Percentiles rank a stretch among this genome's conserved stretches.
phyloP scores from a whole-genome alignment of 768 basidiomycete genomes.

The Lactarius tabidus region DNA sequence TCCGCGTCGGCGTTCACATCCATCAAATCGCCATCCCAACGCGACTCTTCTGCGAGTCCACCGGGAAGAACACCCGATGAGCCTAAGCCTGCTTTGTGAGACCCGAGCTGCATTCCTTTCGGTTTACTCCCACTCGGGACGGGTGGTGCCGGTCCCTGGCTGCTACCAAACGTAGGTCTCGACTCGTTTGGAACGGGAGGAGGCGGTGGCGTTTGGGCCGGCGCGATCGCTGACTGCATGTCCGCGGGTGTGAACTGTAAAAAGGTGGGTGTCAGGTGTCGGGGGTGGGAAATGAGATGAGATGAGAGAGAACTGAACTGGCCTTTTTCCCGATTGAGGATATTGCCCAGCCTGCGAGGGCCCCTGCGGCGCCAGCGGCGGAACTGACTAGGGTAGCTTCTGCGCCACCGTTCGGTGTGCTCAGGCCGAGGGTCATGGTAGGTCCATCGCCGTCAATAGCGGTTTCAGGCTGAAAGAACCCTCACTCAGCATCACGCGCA shows the following conservation, averaged over 20 bases:
- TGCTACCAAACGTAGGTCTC: conserved; percentile 5
- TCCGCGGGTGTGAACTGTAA: conserved; percentile 9
- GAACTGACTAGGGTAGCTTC: conserved; percentile 65
- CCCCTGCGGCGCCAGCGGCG: conserved; percentile 88
- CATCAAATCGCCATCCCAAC: conserved; percentile 68
- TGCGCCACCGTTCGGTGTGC: conserved; percentile 25
- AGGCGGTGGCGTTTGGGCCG: conserved; percentile 5
- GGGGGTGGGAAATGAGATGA: not conserved
- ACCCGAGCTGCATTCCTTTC: conserved; percentile 70
- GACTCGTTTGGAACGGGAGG: conserved; percentile 21
- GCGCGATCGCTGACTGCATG: conserved; percentile 13
- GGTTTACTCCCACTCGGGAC: conserved; percentile 35
- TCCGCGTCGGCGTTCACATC: conserved; percentile 91
- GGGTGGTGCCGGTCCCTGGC: not conserved
- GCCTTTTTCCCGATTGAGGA: conserved; percentile 85
- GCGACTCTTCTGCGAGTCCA: conserved; percentile 56
- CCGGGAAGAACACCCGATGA: conserved; percentile 43
- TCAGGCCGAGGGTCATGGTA: conserved; percentile 24
- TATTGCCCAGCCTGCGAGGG: conserved; percentile 94
- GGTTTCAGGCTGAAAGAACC: conserved; percentile 52
- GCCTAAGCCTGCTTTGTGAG: conserved; percentile 41
- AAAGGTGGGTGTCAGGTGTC: not conserved
- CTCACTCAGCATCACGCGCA: not conserved
- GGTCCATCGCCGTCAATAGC: conserved; percentile 31
- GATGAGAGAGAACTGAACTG: conserved; percentile 19